Evolutionary conservation across 306 rosid species (phyloP).

Genomic region (Prinsepia uniflora): DNA sequence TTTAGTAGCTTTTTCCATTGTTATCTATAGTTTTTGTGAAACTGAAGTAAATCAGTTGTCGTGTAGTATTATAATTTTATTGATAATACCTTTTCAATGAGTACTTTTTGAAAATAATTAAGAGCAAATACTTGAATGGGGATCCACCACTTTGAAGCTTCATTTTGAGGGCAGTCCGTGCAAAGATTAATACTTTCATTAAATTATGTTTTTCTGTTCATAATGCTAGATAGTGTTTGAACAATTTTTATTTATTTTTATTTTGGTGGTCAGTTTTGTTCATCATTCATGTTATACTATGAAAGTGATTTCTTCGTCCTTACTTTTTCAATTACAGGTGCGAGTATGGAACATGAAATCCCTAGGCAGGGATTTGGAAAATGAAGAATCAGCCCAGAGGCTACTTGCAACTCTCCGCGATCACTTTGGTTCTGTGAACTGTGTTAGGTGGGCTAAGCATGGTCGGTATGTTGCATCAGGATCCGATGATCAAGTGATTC

Average conservation of each 20-base stretch:
- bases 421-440: conserved; percentile 97
- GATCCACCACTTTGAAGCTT: not conserved
- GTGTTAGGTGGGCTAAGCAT: conserved; percentile 98
- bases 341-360: conserved; percentile 98
- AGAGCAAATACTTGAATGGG: not conserved
- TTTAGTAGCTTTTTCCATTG: not conserved
- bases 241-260: not conserved
- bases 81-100: not conserved
- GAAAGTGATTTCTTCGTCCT: conserved; percentile 3
- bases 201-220: not conserved
- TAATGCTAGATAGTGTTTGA: not conserved
- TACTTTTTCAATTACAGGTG: conserved; percentile 48
- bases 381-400: conserved; percentile 64
- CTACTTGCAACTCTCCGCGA: conserved; percentile 96
- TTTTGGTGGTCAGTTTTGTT: not conserved
- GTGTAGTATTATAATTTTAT: not conserved
- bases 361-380: conserved; percentile 52
- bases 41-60: not conserved
- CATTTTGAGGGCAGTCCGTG: not conserved
- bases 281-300: not conserved
- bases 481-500: conserved; percentile 92
- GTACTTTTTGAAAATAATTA: no score
- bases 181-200: not conserved
- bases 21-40: not conserved
- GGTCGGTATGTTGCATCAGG: conserved; percentile 92